Conservation (phyloP, 176 grass and related monocot genomes). For the Bonia amplexicaulis region DNA sequence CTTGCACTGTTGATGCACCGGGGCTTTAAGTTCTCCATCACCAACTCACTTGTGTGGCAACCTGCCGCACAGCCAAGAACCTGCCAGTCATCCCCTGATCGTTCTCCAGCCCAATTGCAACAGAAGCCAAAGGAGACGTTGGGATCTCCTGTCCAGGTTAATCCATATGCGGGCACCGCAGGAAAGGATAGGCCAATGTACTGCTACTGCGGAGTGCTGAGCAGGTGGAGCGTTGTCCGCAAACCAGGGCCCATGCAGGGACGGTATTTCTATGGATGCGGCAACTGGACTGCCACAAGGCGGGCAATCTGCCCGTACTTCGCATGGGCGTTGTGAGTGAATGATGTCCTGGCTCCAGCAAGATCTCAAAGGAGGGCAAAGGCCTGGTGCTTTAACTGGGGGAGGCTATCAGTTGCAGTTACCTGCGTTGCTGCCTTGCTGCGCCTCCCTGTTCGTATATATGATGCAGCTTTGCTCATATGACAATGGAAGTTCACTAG, state of each 20-base stretch:
- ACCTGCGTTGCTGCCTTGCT: neutral
- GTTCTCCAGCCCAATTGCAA: slow-evolving; percentile 12
- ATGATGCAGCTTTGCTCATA: slow-evolving; percentile 55
- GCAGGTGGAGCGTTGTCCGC: slow-evolving; percentile 61
- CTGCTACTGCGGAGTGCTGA: slow-evolving; percentile 76
- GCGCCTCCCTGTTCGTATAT: slow-evolving; percentile 46
- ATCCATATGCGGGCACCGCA: slow-evolving; percentile 19
- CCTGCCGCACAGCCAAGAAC: slow-evolving; percentile 17
- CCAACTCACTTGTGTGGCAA: slow-evolving; percentile 60
- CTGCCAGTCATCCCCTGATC: slow-evolving; percentile 32
- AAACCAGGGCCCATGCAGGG: slow-evolving; percentile 85
- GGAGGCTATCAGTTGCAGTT: slow-evolving; percentile 29
- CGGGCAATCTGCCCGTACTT: slow-evolving; percentile 71
- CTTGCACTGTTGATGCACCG: slow-evolving; percentile 70
- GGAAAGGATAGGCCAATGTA: slow-evolving; percentile 49
- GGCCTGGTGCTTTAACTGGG: slow-evolving; percentile 41
- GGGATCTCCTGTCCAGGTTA: slow-evolving; percentile 33
- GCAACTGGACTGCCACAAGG: slow-evolving; percentile 76
- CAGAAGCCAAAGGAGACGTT: slow-evolving; percentile 36
- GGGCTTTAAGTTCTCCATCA: slow-evolving; percentile 91
- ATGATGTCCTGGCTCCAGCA: neutral
- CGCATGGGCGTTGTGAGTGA: slow-evolving; percentile 51
- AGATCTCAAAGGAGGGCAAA: slow-evolving; percentile 22
- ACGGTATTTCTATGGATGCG: slow-evolving; percentile 78
- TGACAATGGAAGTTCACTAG: slow-evolving; percentile 46